These are phyloP conservation scores for Garcia nutans DNA, from an alignment of 345 rosid genomes.

Conservation along the genomic window DNA sequence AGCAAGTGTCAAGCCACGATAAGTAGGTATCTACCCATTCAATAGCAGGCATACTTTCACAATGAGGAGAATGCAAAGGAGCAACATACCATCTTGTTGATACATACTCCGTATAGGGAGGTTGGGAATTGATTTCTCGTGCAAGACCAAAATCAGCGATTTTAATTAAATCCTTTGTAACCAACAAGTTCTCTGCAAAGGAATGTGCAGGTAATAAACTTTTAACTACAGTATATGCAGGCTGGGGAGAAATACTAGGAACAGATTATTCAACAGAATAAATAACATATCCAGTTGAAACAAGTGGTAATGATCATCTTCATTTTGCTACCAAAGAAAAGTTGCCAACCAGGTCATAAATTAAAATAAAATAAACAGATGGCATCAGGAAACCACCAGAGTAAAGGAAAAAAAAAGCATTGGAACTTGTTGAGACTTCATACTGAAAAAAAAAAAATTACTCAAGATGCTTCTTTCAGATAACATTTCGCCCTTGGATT, in stretches of 20 bases:
- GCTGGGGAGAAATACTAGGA: not conserved
- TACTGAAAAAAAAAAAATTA: not conserved
- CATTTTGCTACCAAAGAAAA: no score
- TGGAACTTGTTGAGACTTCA: no score
- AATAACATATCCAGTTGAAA: not conserved
- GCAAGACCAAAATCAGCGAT: slow-evolving; percentile 98
- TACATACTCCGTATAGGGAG: slow-evolving; percentile 90
- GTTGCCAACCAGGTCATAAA: no score
- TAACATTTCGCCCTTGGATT: no score
- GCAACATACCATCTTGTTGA: slow-evolving; percentile 84
- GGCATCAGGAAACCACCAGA: not conserved
- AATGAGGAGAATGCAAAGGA: not conserved
- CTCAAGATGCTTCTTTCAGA: not conserved
- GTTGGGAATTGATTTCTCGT: slow-evolving; percentile 76
- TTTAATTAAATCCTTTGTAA: slow-evolving; percentile 67
- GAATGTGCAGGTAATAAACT: not conserved
- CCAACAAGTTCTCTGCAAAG: slow-evolving; percentile 73
- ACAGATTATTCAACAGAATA: not conserved
- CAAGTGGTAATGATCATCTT: not conserved
- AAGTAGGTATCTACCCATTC: not conserved
- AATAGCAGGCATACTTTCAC: not conserved
- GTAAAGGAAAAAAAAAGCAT: no score
- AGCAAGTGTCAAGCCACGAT: not conserved
- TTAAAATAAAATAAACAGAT: no score
- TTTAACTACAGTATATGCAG: not conserved